Evolutionary conservation across 2,329 filamentous ascomycete genomes (phyloP).

Genomic region (Hypoxylon sp.): DNA sequence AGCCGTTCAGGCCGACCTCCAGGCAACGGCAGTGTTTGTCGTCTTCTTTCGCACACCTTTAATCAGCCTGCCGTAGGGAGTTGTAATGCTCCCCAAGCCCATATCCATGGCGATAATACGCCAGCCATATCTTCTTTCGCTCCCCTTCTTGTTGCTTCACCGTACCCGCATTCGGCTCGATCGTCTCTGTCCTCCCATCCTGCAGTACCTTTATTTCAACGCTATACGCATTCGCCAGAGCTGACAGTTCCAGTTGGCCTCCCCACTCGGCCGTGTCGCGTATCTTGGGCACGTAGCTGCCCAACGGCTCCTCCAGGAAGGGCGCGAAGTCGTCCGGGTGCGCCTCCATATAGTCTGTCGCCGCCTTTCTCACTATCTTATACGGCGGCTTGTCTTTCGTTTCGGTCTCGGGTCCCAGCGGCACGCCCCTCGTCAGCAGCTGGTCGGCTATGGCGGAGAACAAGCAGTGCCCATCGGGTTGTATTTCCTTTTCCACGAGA

Average conservation of each 20-base stretch:
- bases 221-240: conserved; percentile 83
- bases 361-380: conserved; percentile 74
- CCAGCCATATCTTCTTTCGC: conserved; percentile 82
- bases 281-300: conserved; percentile 80
- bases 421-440: conserved; percentile 66
- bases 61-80: conserved; percentile 71
- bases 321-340: conserved; percentile 85
- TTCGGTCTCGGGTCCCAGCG: conserved; percentile 53
- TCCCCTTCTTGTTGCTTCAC: conserved; percentile 58
- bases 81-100: conserved; percentile 98
- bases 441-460: conserved; percentile 94
- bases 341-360: conserved; percentile 80
- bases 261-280: conserved; percentile 95
- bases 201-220: conserved; percentile 89
- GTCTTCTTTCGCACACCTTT: background rate
- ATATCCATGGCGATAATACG: conserved; percentile 94
- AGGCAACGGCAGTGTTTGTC: background rate
- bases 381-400: conserved; percentile 63
- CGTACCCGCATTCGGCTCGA: conserved; percentile 64
- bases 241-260: conserved; percentile 89
- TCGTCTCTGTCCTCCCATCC: conserved; percentile 82
- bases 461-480: conserved; percentile 92
- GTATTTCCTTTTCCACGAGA: conserved; percentile 82
- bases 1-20: background rate
- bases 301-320: conserved; percentile 86